A percentile compares a stretch with the other conserved stretches of the same genome.
Evolutionary conservation across 805 yeast genomes (phyloP).

Genomic region (Kurtzmaniella fragi): DNA sequence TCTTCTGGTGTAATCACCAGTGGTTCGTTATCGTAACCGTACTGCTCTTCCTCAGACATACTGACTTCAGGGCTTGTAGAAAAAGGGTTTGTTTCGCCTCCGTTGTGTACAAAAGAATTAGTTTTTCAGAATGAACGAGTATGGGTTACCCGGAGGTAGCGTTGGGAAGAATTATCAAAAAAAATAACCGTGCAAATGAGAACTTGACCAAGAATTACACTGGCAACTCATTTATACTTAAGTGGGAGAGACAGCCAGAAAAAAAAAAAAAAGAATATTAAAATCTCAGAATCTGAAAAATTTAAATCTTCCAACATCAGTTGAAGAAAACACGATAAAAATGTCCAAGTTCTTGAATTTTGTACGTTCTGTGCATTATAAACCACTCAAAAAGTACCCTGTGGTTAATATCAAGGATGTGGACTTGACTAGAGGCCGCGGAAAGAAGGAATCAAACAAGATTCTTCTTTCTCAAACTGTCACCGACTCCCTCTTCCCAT

Average conservation of each 20-base stretch:
- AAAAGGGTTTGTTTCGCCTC: background rate
- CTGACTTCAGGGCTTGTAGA: background rate
- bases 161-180: too few species aligned
- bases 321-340: too few species aligned
- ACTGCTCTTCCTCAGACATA: conserved; percentile 50
- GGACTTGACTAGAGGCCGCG: conserved; percentile 30
- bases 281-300: background rate
- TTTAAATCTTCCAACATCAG: too few species aligned
- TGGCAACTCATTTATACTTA: too few species aligned
- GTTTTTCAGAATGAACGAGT: too few species aligned
- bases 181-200: too few species aligned
- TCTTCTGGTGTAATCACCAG: conserved; percentile 85
- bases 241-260: too few species aligned
- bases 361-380: conserved; percentile 1
- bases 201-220: too few species aligned
- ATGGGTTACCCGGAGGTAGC: too few species aligned
- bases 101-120: background rate
- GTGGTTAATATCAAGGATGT: conserved; percentile 36
- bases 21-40: conserved; percentile 65
- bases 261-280: too few species aligned
- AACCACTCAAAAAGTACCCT: conserved; percentile 25
- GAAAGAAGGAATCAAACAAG: conserved; percentile 29
- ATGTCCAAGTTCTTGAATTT: conserved; percentile 2
- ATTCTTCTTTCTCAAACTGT: conserved; percentile 37
- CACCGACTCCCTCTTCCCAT: conserved; percentile 37